Conservation (phyloP, 176 grass and related monocot species). For the Oryza brachyantha region DNA sequence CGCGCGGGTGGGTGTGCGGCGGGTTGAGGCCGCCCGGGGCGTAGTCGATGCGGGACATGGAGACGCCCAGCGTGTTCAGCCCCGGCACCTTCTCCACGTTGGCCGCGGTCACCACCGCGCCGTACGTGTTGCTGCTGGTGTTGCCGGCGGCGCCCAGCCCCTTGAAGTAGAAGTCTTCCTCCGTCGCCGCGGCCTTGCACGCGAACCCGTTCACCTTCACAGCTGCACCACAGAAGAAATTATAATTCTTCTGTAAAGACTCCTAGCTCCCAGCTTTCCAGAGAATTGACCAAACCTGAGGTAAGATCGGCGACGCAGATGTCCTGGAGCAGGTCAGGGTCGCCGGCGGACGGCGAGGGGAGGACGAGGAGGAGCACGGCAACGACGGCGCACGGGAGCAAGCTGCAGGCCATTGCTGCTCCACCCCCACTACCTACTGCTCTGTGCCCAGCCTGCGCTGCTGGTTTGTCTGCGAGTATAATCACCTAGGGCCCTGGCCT, state of each 20-base stretch:
- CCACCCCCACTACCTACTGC: too few species aligned
- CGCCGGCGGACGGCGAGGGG: constrained; percentile 15
- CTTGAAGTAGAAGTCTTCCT: constrained; percentile 35
- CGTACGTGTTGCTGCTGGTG: constrained; percentile 16
- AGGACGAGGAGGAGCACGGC: not conserved
- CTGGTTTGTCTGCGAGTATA: constrained; percentile 6
- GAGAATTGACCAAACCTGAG: constrained; percentile 5
- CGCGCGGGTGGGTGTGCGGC: constrained; percentile 50
- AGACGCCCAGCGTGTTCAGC: constrained; percentile 41
- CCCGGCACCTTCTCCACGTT: constrained; percentile 38
- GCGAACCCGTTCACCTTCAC: constrained; percentile 42
- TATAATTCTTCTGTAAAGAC: not conserved
- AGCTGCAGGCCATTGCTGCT: not conserved
- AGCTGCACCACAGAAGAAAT: not conserved
- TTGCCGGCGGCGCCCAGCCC: constrained; percentile 20
- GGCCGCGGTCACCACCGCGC: constrained; percentile 26
- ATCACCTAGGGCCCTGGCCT: constrained; percentile 27
- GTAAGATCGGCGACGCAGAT: constrained; percentile 47
- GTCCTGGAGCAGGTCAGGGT: constrained; percentile 48
- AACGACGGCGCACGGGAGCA: not conserved
- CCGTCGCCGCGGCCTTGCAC: constrained; percentile 15
- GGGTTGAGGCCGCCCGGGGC: constrained; percentile 33
- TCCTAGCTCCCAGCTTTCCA: not conserved
- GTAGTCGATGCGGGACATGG: constrained; percentile 48
- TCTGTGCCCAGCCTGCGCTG: not conserved